phyloP scores from a whole-genome alignment of 345 rosid genomes.

The Rhodamnia argentea region DNA sequence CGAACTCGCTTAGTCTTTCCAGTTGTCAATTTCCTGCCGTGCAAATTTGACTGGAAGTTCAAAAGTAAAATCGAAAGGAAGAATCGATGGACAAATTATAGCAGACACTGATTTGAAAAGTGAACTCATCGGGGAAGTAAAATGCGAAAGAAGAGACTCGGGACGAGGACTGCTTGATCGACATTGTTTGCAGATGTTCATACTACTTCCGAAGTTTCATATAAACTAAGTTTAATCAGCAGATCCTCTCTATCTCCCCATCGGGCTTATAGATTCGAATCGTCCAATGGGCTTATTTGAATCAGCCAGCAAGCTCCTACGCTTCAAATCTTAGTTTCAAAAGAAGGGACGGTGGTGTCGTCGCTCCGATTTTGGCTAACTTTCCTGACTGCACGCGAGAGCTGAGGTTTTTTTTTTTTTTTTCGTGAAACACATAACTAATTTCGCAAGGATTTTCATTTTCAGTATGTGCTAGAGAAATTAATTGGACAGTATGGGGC shows the following conservation, averaged over 20 bases:
- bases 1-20: background rate
- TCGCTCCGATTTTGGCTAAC: background rate
- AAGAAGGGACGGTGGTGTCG: background rate
- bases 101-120: background rate
- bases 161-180: background rate
- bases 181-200: background rate
- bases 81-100: background rate
- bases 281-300: background rate
- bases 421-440: background rate
- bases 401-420: background rate
- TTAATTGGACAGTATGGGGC: background rate
- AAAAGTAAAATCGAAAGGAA: background rate
- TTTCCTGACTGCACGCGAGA: background rate
- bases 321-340: background rate
- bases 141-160: background rate
- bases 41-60: background rate
- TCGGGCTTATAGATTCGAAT: background rate
- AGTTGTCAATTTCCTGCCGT: background rate
- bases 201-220: background rate
- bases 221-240: accelerated
- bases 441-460: background rate
- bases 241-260: background rate
- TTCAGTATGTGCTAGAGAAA: background rate
- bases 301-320: background rate
- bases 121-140: accelerated